These are phyloP conservation scores for Pythium guiyangense DNA, from an alignment of 352 stramenopile genomes.

Conservation along the genomic window DNA sequence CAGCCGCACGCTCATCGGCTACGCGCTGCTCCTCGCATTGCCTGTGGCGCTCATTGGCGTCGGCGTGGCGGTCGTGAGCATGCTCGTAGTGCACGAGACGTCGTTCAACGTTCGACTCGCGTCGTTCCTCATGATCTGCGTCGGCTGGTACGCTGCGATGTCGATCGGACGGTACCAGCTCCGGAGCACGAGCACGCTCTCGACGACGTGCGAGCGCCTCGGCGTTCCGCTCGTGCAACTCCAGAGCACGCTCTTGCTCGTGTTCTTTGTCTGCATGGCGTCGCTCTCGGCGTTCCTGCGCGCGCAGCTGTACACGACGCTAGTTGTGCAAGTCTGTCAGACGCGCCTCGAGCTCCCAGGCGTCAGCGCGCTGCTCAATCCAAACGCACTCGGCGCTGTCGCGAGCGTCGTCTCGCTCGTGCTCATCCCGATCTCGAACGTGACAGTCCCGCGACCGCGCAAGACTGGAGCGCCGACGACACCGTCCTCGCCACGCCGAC, in stretches of 20 bases:
- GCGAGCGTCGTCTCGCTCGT: slow-evolving; percentile 14
- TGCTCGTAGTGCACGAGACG: slow-evolving; percentile 19
- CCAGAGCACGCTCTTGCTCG: slow-evolving; percentile 19
- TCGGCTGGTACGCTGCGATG: slow-evolving; percentile 42
- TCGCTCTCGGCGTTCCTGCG: slow-evolving; percentile 59
- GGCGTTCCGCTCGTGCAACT: slow-evolving; percentile 28
- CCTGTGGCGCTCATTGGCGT: slow-evolving; percentile 24
- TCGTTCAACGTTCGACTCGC: slow-evolving; percentile 31
- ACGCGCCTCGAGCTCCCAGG: slow-evolving; percentile 31
- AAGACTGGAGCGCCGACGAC: background rate
- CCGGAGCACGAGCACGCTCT: slow-evolving; percentile 27
- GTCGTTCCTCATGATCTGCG: slow-evolving; percentile 36
- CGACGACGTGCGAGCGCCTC: slow-evolving; percentile 26
- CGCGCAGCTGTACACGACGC: slow-evolving; percentile 63
- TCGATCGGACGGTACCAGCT: slow-evolving; percentile 40
- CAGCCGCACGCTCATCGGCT: slow-evolving; percentile 23
- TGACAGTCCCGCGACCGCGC: background rate
- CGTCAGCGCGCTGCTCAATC: slow-evolving; percentile 26
- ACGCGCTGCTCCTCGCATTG: slow-evolving; percentile 21
- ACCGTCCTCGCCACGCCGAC: background rate
- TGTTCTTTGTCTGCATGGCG: slow-evolving; percentile 34
- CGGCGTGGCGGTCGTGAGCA: slow-evolving; percentile 18
- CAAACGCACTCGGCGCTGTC: slow-evolving; percentile 24
- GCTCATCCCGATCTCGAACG: slow-evolving; percentile 15
- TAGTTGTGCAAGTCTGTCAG: slow-evolving; percentile 67